Evolutionary conservation across 2,329 filamentous ascomycete genomes (phyloP).

Genomic region (Calonectria pseudoturangicola): DNA sequence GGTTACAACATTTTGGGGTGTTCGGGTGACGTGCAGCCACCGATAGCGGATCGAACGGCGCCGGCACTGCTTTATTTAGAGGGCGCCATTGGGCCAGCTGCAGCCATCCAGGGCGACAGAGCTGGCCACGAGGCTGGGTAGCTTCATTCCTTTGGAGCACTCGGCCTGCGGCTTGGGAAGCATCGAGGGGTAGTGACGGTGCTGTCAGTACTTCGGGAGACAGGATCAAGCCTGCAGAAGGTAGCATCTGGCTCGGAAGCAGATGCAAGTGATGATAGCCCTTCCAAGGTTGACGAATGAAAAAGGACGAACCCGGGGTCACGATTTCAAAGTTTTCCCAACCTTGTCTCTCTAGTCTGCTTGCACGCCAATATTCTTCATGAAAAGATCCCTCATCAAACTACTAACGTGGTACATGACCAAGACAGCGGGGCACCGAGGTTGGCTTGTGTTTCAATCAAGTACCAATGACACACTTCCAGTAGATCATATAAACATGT

Average conservation of each 20-base stretch:
- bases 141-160: constrained; percentile 27
- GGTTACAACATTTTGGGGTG: constrained; percentile 6
- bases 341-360: background rate
- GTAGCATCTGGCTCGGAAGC: constrained; percentile 10
- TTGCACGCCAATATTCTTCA: background rate
- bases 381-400: background rate
- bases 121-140: constrained; percentile 34
- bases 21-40: constrained; percentile 28
- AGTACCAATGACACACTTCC: background rate
- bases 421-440: background rate
- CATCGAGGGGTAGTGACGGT: constrained; percentile 12
- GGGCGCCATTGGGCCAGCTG: constrained; percentile 31
- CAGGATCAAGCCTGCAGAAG: constrained; percentile 20
- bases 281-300: constrained; percentile 13
- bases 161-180: constrained; percentile 3
- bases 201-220: constrained; percentile 14
- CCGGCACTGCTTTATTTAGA: constrained; percentile 23
- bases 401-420: background rate
- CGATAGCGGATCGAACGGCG: constrained; percentile 21
- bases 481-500: background rate
- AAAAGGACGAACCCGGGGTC: background rate
- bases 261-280: constrained; percentile 11
- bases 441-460: background rate
- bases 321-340: too few relatives aligned
- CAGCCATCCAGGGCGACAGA: constrained; percentile 25